Evolutionary conservation across 164 flowering plant species (phyloP), one percentile per base, ranked within the genome.

Genomic region (Dillenia turbinata): DNA sequence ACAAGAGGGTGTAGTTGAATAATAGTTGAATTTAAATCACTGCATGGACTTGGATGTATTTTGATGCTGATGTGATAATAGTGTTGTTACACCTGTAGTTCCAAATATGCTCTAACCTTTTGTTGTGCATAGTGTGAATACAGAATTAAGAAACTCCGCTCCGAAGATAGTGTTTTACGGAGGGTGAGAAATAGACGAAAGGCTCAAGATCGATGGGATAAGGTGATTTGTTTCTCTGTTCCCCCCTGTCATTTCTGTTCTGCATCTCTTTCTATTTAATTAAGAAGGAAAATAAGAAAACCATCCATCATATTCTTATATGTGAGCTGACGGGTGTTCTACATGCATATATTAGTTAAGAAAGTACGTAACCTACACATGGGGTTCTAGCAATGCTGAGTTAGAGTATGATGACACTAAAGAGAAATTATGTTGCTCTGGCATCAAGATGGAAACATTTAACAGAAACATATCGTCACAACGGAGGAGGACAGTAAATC

Each of bases 331-430:
- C 59, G 58, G 13, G 50, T 59, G 10, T 61, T 60, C 5, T 56
- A 44, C 48, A 17, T 63, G 44, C 55, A 58, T 66, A 61, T 24
- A 52, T 68, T 62, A 94, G 97, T 71, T 95, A 85, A 78, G 99
- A 72, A 95, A 81, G 73, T 95, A 89, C 77, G 99, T 92, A 10
- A 77, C 65, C 77, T 92, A 79, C 78, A 95, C 92, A 47, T 95
- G 87, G 85, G 86, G 79, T 22, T 66, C 77, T 78, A 63, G 63
- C 47, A 61, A 66, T 43, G 49, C 87, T 75, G 83, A 81, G 47
- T 86, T 79, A 49, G 61, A 73, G 17, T 44, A 46, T 57, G 64
- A 56, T 14, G 63, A 56, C 43, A 54, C 47, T 47, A 47, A 64
- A 55, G 65, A 78, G 19, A 71, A 53, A 26, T 54, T 69, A 51